Evolutionary conservation across 768 basidiomycete genomes (phyloP).

Genomic region (Porphyrellus cyaneotinctus): DNA sequence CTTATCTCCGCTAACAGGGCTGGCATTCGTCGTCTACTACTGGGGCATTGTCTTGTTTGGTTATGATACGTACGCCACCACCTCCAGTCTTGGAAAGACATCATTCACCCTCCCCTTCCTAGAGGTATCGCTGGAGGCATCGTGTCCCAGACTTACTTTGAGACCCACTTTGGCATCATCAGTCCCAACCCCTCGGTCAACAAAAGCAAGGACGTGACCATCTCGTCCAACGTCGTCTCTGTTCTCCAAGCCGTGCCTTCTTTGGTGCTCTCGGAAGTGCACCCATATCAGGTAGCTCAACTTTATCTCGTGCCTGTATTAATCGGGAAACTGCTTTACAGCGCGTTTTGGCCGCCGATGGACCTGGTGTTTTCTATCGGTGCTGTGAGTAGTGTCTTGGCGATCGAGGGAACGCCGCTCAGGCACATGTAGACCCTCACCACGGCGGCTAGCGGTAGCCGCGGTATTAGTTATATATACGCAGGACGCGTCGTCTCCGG

Average conservation of each 20-base stretch:
- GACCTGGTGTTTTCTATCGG: conserved; percentile 68
- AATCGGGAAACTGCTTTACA: conserved; percentile 21
- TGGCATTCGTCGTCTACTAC: conserved; percentile 72
- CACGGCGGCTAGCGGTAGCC: conserved; percentile 54
- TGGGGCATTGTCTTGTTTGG: conserved; percentile 84
- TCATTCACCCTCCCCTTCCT: not conserved
- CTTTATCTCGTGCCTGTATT: not conserved
- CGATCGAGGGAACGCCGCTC: no score
- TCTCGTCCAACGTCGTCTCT: conserved; percentile 84
- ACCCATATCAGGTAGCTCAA: conserved; percentile 53
- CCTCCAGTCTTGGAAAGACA: not conserved
- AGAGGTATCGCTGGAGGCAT: conserved; percentile 70
- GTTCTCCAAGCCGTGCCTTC: conserved; percentile 84
- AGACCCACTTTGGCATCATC: conserved; percentile 55
- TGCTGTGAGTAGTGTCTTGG: conserved; percentile 49
- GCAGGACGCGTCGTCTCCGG: conserved; percentile 78
- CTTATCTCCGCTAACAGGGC: conserved; percentile 39
- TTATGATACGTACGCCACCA: conserved; percentile 59
- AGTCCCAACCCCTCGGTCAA: conserved; percentile 42
- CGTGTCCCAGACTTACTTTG: conserved; percentile 59
- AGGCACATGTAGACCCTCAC: conserved; percentile 53
- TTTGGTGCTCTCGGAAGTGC: conserved; percentile 79
- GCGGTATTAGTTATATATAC: conserved; percentile 68
- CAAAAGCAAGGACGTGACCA: conserved; percentile 38
- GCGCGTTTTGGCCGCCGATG: conserved; percentile 62